Percentiles rank a stretch among this genome's conserved stretches.
Conservation (phyloP, 2,329 filamentous ascomycete genomes). For the Canariomyces notabilis region DNA sequence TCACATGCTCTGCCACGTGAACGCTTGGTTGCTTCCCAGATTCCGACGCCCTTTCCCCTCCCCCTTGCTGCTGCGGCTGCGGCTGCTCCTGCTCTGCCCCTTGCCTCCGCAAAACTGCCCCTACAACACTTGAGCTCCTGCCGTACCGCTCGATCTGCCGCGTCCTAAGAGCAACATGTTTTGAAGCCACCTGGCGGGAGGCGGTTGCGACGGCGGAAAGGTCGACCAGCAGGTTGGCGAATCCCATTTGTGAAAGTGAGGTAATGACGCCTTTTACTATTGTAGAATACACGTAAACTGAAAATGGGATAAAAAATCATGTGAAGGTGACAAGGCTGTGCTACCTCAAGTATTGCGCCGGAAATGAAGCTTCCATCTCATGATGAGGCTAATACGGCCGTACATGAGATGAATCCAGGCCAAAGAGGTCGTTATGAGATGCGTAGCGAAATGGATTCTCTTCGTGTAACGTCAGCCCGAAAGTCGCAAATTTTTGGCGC, state of each 20-base stretch:
- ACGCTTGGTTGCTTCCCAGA: not conserved
- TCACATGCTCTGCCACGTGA: no score
- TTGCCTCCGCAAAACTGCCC: conserved; percentile 28
- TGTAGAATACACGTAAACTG: no score
- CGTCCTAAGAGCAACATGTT: conserved; percentile 54
- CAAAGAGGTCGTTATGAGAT: not conserved
- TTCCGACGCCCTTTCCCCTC: not conserved
- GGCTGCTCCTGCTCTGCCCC: not conserved
- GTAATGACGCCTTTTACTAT: conserved; percentile 1
- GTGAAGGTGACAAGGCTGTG: not conserved
- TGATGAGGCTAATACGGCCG: not conserved
- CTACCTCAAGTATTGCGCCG: not conserved
- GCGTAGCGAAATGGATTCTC: not conserved
- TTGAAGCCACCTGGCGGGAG: conserved; percentile 61
- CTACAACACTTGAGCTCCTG: conserved; percentile 41
- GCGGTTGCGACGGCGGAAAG: conserved; percentile 65
- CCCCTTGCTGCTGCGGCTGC: not conserved
- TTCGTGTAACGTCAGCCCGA: not conserved
- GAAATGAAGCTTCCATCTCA: not conserved
- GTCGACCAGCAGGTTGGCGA: conserved; percentile 64
- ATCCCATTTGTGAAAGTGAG: conserved; percentile 49
- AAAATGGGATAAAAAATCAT: conserved; percentile 1
- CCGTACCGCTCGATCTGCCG: conserved; percentile 49
- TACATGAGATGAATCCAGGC: not conserved
- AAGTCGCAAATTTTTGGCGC: conserved; percentile 14